phyloP scores from a whole-genome alignment of 2,329 filamentous ascomycete species.

The Sarocladiaceae sp. region DNA sequence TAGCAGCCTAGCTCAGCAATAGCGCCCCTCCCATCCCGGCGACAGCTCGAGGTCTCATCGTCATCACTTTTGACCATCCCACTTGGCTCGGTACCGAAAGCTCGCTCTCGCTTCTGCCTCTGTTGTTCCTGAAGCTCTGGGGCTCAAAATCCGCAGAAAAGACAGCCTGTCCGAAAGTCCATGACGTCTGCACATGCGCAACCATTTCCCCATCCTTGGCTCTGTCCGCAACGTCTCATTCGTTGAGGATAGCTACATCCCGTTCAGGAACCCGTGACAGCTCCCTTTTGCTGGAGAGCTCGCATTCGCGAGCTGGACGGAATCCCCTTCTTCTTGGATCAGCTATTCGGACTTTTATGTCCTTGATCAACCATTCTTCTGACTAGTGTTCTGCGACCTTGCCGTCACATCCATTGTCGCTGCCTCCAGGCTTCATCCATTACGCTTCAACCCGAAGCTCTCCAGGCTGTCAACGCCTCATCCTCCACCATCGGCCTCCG shows the following conservation, averaged over 20 bases:
- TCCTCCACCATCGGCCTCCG: slow-evolving; percentile 1
- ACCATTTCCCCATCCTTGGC: not conserved
- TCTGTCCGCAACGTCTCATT: slow-evolving; percentile 1
- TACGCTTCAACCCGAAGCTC: too few relatives aligned
- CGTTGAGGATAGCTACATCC: not conserved
- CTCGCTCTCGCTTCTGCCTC: slow-evolving; percentile 5
- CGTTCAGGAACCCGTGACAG: slow-evolving; percentile 7
- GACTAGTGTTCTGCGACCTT: too few relatives aligned
- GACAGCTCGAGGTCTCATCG: slow-evolving; percentile 5
- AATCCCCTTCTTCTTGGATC: too few relatives aligned
- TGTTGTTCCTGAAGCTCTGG: slow-evolving; percentile 4
- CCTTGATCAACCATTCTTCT: too few relatives aligned
- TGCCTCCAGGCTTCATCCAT: too few relatives aligned
- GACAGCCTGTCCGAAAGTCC: slow-evolving; percentile 8
- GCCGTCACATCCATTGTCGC: too few relatives aligned
- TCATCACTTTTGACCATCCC: slow-evolving; percentile 7
- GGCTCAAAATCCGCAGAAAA: too few relatives aligned
- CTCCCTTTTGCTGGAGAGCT: not conserved
- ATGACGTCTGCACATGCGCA: slow-evolving; percentile 7
- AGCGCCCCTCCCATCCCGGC: not conserved
- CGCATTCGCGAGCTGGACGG: not conserved
- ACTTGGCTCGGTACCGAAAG: not conserved
- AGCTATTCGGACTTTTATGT: too few relatives aligned
- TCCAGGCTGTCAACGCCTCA: not conserved
- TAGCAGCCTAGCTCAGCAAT: not conserved